A percentile compares a stretch with the other conserved stretches of the same genome.
phyloP scores from a whole-genome alignment of 345 rosid species.

The Heritiera littoralis region DNA sequence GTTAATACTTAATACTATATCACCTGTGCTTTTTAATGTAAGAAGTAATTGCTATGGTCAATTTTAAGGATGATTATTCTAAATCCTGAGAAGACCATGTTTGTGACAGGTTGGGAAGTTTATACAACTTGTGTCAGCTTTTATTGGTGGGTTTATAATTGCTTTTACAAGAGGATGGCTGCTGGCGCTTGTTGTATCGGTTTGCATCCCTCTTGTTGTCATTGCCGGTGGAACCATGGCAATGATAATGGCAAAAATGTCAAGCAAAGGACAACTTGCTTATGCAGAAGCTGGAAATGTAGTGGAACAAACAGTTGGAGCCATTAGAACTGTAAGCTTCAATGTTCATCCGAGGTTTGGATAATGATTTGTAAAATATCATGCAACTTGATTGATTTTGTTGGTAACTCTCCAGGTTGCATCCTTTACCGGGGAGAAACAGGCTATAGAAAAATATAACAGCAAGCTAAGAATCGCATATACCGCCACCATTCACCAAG shows the following conservation, averaged over 20 bases:
- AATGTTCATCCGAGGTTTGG: not conserved
- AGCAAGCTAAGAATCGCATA: constrained; percentile 59
- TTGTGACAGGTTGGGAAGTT: constrained; percentile 70
- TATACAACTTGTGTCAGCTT: constrained; percentile 60
- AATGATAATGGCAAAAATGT: constrained; percentile 58
- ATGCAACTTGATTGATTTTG: not conserved
- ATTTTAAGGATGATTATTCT: not conserved
- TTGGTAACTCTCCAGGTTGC: constrained; percentile 48
- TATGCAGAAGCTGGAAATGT: constrained; percentile 85
- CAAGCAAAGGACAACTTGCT: constrained; percentile 75
- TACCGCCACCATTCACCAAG: constrained; percentile 57
- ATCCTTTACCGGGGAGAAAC: constrained; percentile 88
- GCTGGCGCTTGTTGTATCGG: constrained; percentile 51
- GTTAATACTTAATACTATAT: constrained; percentile 24
- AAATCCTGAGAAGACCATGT: not conserved
- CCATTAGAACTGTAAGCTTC: constrained; percentile 72
- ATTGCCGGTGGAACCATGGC: constrained; percentile 61
- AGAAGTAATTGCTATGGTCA: not conserved
- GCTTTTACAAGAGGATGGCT: constrained; percentile 67
- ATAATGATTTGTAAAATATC: not conserved
- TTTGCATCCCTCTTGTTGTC: constrained; percentile 65
- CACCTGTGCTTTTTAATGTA: not conserved
- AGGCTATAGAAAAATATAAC: constrained; percentile 60
- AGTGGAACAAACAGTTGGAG: constrained; percentile 83
- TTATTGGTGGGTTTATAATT: constrained; percentile 63